phyloP scores from a whole-genome alignment of 2,329 filamentous ascomycete genomes.

The Phialophora chinensis region DNA sequence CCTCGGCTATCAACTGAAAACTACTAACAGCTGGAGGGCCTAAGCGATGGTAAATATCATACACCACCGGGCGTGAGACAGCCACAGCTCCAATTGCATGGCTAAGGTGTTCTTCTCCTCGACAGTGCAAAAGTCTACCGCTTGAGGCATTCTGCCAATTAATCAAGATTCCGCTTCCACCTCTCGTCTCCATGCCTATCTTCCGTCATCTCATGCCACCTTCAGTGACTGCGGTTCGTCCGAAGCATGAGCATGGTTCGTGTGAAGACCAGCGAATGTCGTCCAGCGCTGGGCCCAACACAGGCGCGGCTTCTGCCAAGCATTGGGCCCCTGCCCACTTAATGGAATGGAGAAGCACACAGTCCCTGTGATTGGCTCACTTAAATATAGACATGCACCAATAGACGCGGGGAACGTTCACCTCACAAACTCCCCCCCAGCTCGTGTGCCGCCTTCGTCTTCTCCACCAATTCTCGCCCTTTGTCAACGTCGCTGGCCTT shows the following conservation, averaged over 20 bases:
- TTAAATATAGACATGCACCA: constrained; percentile 6
- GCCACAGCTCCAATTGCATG: constrained; percentile 10
- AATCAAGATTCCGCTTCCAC: not conserved
- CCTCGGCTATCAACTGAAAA: constrained; percentile 5
- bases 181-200: not conserved
- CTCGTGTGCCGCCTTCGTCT: not conserved
- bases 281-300: not conserved
- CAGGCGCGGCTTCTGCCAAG: not conserved
- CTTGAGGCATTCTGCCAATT: not conserved
- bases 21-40: not conserved
- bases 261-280: not conserved
- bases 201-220: not conserved
- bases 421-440: not conserved
- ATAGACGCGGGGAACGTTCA: not conserved
- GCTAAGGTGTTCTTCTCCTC: not conserved
- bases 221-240: not conserved
- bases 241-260: not conserved
- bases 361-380: not conserved
- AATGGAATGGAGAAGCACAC: not conserved
- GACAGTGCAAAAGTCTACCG: constrained; percentile 4
- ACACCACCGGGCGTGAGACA: not conserved
- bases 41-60: constrained; percentile 9
- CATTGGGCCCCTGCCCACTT: not conserved
- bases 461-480: not conserved
- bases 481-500: not conserved